Conservation (phyloP, 352 stramenopile species). For the Pythium pyrilobum region DNA sequence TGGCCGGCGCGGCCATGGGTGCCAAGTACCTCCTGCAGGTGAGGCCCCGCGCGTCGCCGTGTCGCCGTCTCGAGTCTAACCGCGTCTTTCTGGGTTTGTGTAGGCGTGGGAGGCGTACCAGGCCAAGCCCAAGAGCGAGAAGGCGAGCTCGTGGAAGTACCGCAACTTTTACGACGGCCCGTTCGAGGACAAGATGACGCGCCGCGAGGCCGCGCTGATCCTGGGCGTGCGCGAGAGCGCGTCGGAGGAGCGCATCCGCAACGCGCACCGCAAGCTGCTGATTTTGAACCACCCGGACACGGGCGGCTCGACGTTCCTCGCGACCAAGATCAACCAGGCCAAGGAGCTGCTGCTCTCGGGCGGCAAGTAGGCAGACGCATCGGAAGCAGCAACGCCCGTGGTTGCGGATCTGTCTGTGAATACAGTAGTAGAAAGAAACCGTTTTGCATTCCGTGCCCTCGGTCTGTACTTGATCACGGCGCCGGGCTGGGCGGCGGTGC, state of each 20-base stretch:
- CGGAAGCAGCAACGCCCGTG: background rate
- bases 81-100: too few species aligned
- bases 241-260: slow-evolving; percentile 94
- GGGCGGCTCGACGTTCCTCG: slow-evolving; percentile 97
- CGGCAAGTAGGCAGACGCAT: slow-evolving; percentile 6
- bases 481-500: background rate
- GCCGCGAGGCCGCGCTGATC: slow-evolving; percentile 98
- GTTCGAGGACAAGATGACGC: slow-evolving; percentile 99
- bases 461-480: background rate
- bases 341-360: slow-evolving; percentile 94
- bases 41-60: background rate
- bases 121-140: slow-evolving; percentile 59
- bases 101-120: slow-evolving; percentile 75
- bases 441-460: too few species aligned
- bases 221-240: slow-evolving; percentile 96
- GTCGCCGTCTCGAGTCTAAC: too few species aligned
- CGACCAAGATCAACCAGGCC: slow-evolving; percentile 99
- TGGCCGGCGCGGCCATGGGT: slow-evolving; percentile 63
- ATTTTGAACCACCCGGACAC: slow-evolving; percentile 99
- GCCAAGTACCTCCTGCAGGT: slow-evolving; percentile 78
- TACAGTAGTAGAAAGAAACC: background rate
- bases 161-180: slow-evolving; percentile 94
- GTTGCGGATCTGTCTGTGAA: background rate
- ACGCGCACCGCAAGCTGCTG: slow-evolving; percentile 96
- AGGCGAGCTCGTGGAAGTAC: slow-evolving; percentile 60